Conservation (phyloP, 163 green algal genomes). For the Chloromonas sp. region DNA sequence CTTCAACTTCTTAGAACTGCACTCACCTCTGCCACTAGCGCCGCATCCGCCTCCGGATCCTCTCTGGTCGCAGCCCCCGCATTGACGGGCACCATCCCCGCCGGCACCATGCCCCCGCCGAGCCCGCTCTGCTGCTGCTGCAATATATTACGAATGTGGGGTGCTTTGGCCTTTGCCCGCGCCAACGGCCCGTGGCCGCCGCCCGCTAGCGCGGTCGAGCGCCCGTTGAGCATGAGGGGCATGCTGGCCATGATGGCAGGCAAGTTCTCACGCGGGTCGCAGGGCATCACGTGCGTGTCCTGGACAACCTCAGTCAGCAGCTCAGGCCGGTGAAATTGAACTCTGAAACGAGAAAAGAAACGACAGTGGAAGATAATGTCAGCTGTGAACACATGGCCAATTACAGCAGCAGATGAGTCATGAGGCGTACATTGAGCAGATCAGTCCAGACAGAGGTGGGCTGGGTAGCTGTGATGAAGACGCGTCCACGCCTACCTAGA, state of each 20-base stretch:
- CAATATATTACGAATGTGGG: too few species aligned
- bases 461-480: background rate
- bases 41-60: constrained; percentile 5
- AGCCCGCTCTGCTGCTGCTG: constrained; percentile 1
- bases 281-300: constrained; percentile 68
- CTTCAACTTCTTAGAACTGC: too few species aligned
- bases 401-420: background rate
- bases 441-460: background rate
- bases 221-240: constrained; percentile 41
- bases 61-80: background rate
- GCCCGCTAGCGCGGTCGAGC: constrained; percentile 3
- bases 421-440: background rate
- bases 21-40: constrained; percentile 21
- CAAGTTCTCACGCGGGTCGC: constrained; percentile 57
- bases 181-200: too few species aligned
- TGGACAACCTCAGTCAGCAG: constrained; percentile 68
- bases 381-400: background rate
- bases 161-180: too few species aligned
- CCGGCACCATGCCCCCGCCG: constrained; percentile 2
- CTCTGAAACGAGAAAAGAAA: constrained; percentile 26
- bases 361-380: background rate
- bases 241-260: constrained; percentile 19
- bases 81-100: background rate
- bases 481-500: background rate
- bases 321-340: constrained; percentile 73